Evolutionary conservation across 148 eudicot genomes (phyloP).

Genomic region (Arbutus unedo): DNA sequence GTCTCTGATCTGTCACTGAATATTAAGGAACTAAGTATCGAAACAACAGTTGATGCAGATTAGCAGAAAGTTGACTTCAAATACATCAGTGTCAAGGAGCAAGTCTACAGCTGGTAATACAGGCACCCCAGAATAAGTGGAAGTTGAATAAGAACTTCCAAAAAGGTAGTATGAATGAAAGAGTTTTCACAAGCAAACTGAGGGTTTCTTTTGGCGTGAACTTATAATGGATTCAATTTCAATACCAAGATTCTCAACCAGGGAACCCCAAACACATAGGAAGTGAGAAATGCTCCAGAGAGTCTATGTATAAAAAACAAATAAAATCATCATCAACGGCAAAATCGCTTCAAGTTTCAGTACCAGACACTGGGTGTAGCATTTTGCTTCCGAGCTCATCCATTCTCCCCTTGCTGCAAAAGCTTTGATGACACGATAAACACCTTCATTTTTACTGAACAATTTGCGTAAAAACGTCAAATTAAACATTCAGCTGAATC

Average conservation of each 20-base stretch:
- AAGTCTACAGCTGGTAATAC: not conserved
- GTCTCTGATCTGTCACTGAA: constrained; percentile 90
- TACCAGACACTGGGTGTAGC: constrained; percentile 74
- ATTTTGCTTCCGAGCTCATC: constrained; percentile 61
- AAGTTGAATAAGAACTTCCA: not conserved
- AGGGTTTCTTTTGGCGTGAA: not conserved
- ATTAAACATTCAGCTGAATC: constrained; percentile 14
- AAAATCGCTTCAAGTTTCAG: constrained; percentile 19
- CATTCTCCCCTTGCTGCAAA: constrained; percentile 68
- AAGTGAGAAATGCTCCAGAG: not conserved
- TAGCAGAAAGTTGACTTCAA: not conserved
- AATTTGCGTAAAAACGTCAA: constrained; percentile 20
- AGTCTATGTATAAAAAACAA: not conserved
- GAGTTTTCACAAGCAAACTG: constrained; percentile 8
- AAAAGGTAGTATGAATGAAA: not conserved
- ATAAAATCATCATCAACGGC: not conserved
- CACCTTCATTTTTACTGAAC: constrained; percentile 85
- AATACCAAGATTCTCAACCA: not conserved
- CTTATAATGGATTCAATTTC: not conserved
- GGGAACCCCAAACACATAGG: not conserved
- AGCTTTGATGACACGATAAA: constrained; percentile 80
- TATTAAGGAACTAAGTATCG: constrained; percentile 39
- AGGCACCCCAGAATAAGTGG: not conserved
- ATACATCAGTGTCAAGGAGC: constrained; percentile 2
- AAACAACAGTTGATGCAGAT: not conserved